These are phyloP conservation scores for Neonectria ditissima DNA, from an alignment of 2,329 filamentous ascomycete species.

Conservation along the genomic window DNA sequence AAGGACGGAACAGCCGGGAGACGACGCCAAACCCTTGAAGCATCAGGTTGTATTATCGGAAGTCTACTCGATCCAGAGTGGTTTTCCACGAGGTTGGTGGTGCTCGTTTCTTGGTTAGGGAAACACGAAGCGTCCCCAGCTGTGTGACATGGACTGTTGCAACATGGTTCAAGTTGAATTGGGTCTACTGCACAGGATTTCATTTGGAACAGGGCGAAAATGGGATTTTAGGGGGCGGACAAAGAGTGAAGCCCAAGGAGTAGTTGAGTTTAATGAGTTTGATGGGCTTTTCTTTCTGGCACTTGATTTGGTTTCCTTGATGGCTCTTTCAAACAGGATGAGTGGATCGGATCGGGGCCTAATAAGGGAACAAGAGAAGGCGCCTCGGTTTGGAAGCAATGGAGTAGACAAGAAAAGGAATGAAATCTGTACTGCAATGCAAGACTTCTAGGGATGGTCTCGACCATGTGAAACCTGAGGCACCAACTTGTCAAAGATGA, in stretches of 20 bases:
- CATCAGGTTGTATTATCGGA: not conserved
- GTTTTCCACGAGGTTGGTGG: slow-evolving; percentile 16
- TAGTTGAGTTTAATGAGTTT: slow-evolving; percentile 26
- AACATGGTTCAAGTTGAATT: slow-evolving; percentile 16
- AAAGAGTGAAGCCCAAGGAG: slow-evolving; percentile 5
- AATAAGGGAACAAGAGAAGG: not conserved
- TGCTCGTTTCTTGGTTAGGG: slow-evolving; percentile 13
- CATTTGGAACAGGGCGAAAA: slow-evolving; percentile 16
- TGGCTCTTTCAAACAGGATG: not conserved
- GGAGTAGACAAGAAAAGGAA: not conserved
- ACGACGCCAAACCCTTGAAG: slow-evolving; percentile 51
- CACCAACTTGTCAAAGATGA: not conserved
- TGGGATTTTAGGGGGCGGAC: slow-evolving; percentile 7
- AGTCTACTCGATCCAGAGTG: not conserved
- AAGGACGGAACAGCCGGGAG: slow-evolving; percentile 59
- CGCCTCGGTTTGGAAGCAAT: not conserved
- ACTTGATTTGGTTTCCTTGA: slow-evolving; percentile 4
- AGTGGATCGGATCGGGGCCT: not conserved
- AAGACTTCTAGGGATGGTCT: not conserved
- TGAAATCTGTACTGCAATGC: not conserved
- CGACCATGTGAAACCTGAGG: not conserved
- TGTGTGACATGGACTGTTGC: slow-evolving; percentile 11
- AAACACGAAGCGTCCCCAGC: slow-evolving; percentile 1
- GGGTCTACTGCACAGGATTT: slow-evolving; percentile 7
- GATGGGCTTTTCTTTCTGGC: slow-evolving; percentile 5